These are phyloP conservation scores for Geotrichum ghanense DNA, from an alignment of 805 yeast species.

Conservation along the genomic window DNA sequence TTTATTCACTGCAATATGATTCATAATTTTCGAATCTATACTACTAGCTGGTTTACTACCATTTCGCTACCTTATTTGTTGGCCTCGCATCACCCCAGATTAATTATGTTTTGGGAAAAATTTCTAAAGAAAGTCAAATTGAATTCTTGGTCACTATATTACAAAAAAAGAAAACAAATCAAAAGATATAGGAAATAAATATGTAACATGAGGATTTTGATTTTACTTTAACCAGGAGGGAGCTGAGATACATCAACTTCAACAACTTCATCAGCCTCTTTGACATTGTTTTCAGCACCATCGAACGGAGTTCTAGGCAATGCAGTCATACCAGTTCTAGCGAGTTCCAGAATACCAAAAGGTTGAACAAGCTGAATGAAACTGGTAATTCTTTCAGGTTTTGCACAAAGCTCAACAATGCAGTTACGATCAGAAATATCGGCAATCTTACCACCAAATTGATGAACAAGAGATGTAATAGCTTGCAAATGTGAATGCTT, in stretches of 20 bases:
- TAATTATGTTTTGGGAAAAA: background rate
- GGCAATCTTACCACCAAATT: conserved; percentile 87
- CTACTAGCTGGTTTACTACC: background rate
- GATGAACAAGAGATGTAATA: conserved; percentile 64
- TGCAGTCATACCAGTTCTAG: conserved; percentile 98
- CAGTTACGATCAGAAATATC: conserved; percentile 91
- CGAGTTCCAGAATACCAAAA: conserved; percentile 91
- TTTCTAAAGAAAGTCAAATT: background rate
- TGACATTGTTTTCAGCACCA: conserved; percentile 36
- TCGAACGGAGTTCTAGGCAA: conserved; percentile 89
- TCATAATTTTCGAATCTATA: too few species aligned
- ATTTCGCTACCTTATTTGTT: background rate
- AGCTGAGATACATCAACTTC: conserved; percentile 73
- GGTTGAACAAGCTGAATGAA: conserved; percentile 87
- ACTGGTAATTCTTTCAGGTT: conserved; percentile 79
- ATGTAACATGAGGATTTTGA: too few species aligned
- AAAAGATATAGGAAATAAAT: background rate
- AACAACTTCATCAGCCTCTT: conserved; percentile 43
- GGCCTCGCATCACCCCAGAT: background rate
- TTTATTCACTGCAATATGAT: too few species aligned
- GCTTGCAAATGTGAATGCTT: conserved; percentile 84
- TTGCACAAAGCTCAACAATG: conserved; percentile 87
- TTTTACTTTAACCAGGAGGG: conserved; percentile 94
- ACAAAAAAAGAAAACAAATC: background rate
- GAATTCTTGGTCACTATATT: background rate